These are phyloP conservation scores for Arachnopeziza araneosa DNA, from an alignment of 2,329 filamentous ascomycete species.

Conservation along the genomic window DNA sequence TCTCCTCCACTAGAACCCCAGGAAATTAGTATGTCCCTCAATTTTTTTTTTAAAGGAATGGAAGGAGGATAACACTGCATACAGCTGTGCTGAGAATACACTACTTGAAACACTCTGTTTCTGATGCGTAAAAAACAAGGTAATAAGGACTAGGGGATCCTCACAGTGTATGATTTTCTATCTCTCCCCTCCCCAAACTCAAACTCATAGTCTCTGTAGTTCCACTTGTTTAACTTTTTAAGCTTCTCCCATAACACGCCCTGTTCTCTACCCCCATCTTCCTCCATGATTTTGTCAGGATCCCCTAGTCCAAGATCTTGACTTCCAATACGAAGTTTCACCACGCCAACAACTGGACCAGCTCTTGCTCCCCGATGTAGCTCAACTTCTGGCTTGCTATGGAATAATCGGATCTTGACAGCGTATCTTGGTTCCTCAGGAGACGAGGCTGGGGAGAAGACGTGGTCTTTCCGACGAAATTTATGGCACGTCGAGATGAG, in stretches of 20 bases:
- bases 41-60: too few species aligned
- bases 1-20: too few species aligned
- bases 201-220: neutral
- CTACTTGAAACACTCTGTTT: too few species aligned
- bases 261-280: neutral
- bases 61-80: too few species aligned
- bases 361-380: neutral
- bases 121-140: too few species aligned
- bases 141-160: too few species aligned
- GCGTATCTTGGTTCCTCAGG: neutral
- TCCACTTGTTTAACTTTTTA: neutral
- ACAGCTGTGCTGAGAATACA: too few species aligned
- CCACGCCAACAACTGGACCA: neutral
- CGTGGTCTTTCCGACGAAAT: neutral
- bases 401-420: neutral
- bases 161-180: neutral
- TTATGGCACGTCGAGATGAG: neutral
- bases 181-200: neutral
- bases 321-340: neutral
- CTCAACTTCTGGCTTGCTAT: neutral
- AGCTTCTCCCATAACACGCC: neutral
- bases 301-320: neutral
- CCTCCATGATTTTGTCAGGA: neutral
- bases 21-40: too few species aligned
- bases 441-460: neutral